These are phyloP conservation scores for Phytopythium vexans DNA, from an alignment of 352 stramenopile genomes.

Conservation along the genomic window DNA sequence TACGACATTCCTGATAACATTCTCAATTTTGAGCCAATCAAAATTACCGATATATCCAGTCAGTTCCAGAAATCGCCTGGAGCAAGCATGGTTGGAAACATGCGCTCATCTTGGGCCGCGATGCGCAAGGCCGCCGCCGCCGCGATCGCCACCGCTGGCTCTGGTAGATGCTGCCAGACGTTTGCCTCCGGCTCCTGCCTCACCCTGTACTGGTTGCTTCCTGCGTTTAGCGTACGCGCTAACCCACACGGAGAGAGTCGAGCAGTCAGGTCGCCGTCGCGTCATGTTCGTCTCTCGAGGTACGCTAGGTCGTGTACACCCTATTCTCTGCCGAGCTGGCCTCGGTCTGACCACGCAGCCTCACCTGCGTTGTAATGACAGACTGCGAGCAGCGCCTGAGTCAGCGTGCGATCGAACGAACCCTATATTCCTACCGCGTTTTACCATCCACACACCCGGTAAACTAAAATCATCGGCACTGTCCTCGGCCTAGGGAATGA, in stretches of 20 bases:
- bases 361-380: not conserved
- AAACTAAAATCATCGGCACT: not conserved
- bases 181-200: too few species aligned
- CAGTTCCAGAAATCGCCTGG: too few species aligned
- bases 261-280: constrained; percentile 40
- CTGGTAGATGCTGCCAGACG: not conserved
- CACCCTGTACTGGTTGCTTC: too few species aligned
- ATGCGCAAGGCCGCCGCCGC: constrained; percentile 1
- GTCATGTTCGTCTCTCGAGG: constrained; percentile 62
- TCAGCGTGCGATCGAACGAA: constrained; percentile 41
- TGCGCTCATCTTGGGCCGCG: not conserved
- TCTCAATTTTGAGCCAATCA: not conserved
- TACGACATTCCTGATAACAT: too few species aligned
- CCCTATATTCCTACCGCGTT: constrained; percentile 33
- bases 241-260: constrained; percentile 61
- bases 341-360: too few species aligned
- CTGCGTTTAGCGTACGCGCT: constrained; percentile 18
- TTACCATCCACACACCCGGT: constrained; percentile 49
- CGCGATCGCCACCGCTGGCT: not conserved
- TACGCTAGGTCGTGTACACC: constrained; percentile 6
- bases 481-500: too few species aligned
- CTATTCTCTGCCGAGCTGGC: too few species aligned
- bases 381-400: constrained; percentile 45
- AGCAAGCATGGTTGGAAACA: too few species aligned
- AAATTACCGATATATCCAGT: not conserved